A percentile compares a stretch with the other conserved stretches of the same genome.
Conservation (phyloP, 208 protist genomes). For the Wallacemonas sp. region DNA sequence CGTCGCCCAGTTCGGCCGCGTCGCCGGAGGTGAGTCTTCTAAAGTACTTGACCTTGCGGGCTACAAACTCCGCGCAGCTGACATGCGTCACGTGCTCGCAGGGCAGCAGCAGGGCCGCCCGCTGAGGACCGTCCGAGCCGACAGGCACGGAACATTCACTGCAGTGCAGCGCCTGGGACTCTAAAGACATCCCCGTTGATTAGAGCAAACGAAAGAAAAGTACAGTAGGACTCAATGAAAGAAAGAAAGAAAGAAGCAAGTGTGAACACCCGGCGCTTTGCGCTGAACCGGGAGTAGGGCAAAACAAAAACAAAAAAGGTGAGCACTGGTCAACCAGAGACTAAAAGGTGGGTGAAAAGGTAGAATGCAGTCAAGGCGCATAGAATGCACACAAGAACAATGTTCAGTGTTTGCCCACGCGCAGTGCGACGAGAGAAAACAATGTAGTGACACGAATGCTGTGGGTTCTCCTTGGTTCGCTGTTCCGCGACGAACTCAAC, state of each 20-base stretch:
- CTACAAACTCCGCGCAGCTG: slow-evolving; percentile 76
- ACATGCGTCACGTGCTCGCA: slow-evolving; percentile 86
- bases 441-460: too few relatives aligned
- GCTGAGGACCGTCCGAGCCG: slow-evolving; percentile 60
- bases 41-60: slow-evolving; percentile 31
- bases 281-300: too few relatives aligned
- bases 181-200: slow-evolving; percentile 14
- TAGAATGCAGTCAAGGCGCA: too few relatives aligned
- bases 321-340: too few relatives aligned
- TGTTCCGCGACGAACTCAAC: too few relatives aligned
- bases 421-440: too few relatives aligned
- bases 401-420: too few relatives aligned
- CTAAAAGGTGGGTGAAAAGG: too few relatives aligned
- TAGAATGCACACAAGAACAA: too few relatives aligned
- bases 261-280: too few relatives aligned
- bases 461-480: too few relatives aligned
- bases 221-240: slow-evolving; percentile 3
- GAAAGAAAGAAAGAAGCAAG: not conserved
- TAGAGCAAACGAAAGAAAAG: not conserved
- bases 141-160: slow-evolving; percentile 74
- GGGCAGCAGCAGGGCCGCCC: slow-evolving; percentile 69
- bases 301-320: too few relatives aligned
- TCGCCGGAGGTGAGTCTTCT: slow-evolving; percentile 18
- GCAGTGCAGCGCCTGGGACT: slow-evolving; percentile 45
- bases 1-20: slow-evolving; percentile 5